Conservation (phyloP, 1,284 basidiomycete genomes). For the Apiotrichum brassicae region DNA sequence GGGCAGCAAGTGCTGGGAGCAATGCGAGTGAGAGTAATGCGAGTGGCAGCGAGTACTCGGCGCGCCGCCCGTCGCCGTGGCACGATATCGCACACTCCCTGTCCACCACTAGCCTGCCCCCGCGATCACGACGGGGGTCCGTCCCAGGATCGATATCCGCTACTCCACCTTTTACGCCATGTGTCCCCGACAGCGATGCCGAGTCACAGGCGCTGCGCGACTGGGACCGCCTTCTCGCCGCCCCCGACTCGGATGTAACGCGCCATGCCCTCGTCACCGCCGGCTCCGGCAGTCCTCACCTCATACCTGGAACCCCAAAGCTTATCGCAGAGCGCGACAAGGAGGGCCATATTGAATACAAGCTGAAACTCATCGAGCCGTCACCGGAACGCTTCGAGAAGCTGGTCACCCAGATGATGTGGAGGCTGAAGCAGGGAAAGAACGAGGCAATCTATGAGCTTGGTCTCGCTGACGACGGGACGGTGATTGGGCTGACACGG, state of each 20-base stretch:
- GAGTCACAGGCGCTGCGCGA: conserved; percentile 29
- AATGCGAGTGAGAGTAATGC: neutral
- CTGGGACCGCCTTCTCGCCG: conserved; percentile 33
- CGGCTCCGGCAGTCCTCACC: conserved; percentile 14
- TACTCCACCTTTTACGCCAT: conserved; percentile 1
- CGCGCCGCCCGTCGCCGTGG: conserved; percentile 42
- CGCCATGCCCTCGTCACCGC: conserved; percentile 33
- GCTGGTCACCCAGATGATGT: conserved; percentile 88
- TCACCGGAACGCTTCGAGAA: conserved; percentile 47
- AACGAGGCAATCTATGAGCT: conserved; percentile 90
- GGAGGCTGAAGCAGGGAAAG: conserved; percentile 83
- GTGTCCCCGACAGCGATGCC: conserved; percentile 1
- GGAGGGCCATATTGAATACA: conserved; percentile 48
- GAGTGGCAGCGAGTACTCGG: neutral
- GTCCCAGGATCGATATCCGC: conserved; percentile 5
- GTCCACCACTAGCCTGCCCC: conserved; percentile 28
- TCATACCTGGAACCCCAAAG: conserved; percentile 23
- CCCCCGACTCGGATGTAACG: conserved; percentile 22
- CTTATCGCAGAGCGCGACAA: conserved; percentile 45
- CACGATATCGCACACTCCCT: conserved; percentile 38
- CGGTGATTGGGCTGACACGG: conserved; percentile 69
- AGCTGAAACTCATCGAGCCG: conserved; percentile 45
- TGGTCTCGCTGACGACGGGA: conserved; percentile 75
- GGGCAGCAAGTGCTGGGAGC: no score
- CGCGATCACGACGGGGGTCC: conserved; percentile 7